Evolutionary conservation across 1,284 basidiomycete genomes (phyloP), one percentile per base, ranked within the genome.

Genomic region (Rhodotorula sp.): DNA sequence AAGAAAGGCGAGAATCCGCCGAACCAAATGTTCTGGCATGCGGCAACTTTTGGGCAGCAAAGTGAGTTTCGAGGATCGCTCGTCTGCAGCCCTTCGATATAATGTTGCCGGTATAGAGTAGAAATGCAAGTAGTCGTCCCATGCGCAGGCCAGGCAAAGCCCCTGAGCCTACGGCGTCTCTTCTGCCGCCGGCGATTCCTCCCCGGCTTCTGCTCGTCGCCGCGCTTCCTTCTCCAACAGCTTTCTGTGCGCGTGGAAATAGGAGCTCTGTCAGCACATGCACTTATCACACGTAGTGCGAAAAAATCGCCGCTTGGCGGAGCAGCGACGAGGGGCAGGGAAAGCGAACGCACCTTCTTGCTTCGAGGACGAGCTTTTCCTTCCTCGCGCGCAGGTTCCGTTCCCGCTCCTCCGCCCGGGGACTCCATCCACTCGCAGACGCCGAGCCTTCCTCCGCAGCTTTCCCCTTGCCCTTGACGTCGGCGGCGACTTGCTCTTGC

Each of bases 321-420:
- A 43, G 38, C 38, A 23, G 47, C 7, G 43, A 16, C 10, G 34
- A 5, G 10, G 23, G 48, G n/a, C 21, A 48, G 14, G n/a, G n/a
- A 26, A 63, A 38, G 21, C 14, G 7, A 14, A 58, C 70, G 43
- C 49, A 75, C 73, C 71, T 59, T 54, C 73, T 65, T 59, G 70
- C 73, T 61, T 75, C 70, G 28, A 72, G 55, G 3, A 75, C 73
- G 45, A 75, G 59, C 60, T 62, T 70, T 48, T 68, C 70, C 64
- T 75, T 75, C 64, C 73, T 60, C 64, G 61, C 67, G 48, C 58
- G 66, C 57, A 75, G n/a, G n/a, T 64, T 72, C 50, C 60, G 31
- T 59, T 75, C 73, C 50, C 73, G 48, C 64, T 65, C 66, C 28
- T 62, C 58, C n/a, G 68, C 38, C 52, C 48, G 64, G 1, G 60